Evolutionary conservation across 2,329 filamentous ascomycete genomes (phyloP).

Genomic region (Penicillium concentricum): DNA sequence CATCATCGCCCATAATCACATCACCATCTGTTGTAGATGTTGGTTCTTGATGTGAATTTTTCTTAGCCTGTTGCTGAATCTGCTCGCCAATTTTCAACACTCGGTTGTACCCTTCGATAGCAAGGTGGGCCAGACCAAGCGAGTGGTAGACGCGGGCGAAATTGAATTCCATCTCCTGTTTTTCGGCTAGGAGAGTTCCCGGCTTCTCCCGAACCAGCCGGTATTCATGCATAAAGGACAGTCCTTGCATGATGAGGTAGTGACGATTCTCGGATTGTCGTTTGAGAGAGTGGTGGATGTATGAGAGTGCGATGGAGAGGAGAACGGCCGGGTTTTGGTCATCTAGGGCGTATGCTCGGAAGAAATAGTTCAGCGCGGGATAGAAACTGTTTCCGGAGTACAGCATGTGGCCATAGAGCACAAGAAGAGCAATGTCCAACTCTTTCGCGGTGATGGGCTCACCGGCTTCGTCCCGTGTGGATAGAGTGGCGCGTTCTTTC

Average conservation of each 20-base stretch:
- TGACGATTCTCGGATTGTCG: slow-evolving; percentile 87
- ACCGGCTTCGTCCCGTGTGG: slow-evolving; percentile 38
- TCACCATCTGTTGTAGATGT: slow-evolving; percentile 46
- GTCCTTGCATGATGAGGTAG: slow-evolving; percentile 79
- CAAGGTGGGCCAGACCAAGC: slow-evolving; percentile 70
- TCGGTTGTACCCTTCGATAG: slow-evolving; percentile 68
- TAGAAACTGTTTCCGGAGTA: slow-evolving; percentile 80
- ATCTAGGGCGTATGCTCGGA: slow-evolving; percentile 70
- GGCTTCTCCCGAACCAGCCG: slow-evolving; percentile 57
- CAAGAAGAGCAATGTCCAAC: slow-evolving; percentile 77
- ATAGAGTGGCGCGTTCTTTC: slow-evolving; percentile 43
- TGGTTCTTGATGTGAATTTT: slow-evolving; percentile 11
- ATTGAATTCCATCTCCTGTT: slow-evolving; percentile 80
- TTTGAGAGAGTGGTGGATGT: slow-evolving; percentile 86
- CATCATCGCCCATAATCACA: slow-evolving; percentile 23
- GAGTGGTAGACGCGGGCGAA: slow-evolving; percentile 73
- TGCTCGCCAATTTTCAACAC: slow-evolving; percentile 53
- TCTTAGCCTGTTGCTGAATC: slow-evolving; percentile 39
- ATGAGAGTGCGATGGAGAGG: slow-evolving; percentile 77
- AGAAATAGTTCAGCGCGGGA: slow-evolving; percentile 83
- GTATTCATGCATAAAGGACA: slow-evolving; percentile 76
- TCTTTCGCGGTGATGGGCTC: slow-evolving; percentile 42
- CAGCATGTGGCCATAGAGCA: slow-evolving; percentile 87
- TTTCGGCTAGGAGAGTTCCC: slow-evolving; percentile 45
- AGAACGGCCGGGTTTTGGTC: slow-evolving; percentile 75